Percentiles rank a stretch among this genome's conserved stretches.
phyloP scores from a whole-genome alignment of 2,329 filamentous ascomycete genomes.

The Cladosporium oxysporum region DNA sequence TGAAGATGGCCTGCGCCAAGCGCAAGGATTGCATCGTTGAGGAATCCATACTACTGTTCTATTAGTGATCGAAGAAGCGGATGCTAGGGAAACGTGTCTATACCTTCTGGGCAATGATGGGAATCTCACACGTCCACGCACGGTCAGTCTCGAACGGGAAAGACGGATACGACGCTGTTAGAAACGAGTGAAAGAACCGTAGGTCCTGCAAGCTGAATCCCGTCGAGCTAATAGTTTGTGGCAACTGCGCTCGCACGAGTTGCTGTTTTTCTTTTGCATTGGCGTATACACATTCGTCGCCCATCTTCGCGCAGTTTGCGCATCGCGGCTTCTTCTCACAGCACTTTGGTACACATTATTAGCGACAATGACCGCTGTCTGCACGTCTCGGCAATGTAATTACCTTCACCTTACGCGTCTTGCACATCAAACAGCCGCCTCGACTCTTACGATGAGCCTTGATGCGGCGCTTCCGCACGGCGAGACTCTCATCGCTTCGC shows the following conservation, averaged over 20 bases:
- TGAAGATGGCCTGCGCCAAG: constrained; percentile 7
- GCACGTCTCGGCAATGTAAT: not conserved
- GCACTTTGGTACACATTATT: not conserved
- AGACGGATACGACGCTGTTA: constrained; percentile 11
- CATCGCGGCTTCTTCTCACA: constrained; percentile 15
- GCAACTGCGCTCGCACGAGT: constrained; percentile 2
- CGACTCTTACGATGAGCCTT: constrained; percentile 11
- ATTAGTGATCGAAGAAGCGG: not conserved
- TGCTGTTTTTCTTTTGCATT: not conserved
- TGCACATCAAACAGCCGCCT: constrained; percentile 15
- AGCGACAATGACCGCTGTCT: not conserved
- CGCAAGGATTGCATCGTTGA: constrained; percentile 8
- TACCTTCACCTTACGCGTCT: constrained; percentile 15
- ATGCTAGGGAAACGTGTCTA: not conserved
- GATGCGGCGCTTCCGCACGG: constrained; percentile 6
- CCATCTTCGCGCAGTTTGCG: constrained; percentile 12
- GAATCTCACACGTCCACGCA: constrained; percentile 9
- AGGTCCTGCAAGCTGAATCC: constrained; percentile 8
- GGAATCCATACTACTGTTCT: not conserved
- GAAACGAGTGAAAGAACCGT: constrained; percentile 11
- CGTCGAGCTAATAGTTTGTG: constrained; percentile 7
- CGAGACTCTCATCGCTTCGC: constrained; percentile 4
- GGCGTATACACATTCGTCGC: constrained; percentile 8
- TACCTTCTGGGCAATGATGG: constrained; percentile 17
- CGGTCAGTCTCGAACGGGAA: constrained; percentile 13